A percentile compares a stretch with the other conserved stretches of the same genome.
Conservation (phyloP, 495 filamentous ascomycete genomes). For the Penicillium antarcticum region DNA sequence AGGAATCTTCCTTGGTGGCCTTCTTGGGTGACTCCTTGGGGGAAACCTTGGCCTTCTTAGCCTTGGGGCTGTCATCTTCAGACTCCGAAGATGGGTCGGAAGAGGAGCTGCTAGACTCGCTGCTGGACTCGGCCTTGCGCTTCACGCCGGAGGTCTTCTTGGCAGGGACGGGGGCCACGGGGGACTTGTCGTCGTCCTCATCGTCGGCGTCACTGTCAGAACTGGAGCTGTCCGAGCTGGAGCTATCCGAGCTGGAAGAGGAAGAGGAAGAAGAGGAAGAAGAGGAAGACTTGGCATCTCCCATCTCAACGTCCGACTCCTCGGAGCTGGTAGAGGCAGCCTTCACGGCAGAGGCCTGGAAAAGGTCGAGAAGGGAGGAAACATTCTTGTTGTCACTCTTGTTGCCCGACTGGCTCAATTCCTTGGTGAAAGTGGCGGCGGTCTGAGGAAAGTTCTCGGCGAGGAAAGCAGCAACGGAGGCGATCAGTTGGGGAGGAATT, state of each 20-base stretch:
- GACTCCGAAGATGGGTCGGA: constrained; percentile 23
- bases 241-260: constrained; percentile 46
- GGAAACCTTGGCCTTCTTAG: constrained; percentile 37
- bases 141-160: constrained; percentile 48
- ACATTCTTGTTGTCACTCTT: constrained; percentile 33
- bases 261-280: constrained; percentile 44
- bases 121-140: constrained; percentile 61
- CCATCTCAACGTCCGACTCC: constrained; percentile 58
- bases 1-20: constrained; percentile 9
- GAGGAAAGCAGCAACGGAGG: constrained; percentile 65
- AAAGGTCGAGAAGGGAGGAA: constrained; percentile 47
- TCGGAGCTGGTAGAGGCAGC: constrained; percentile 17
- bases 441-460: constrained; percentile 59
- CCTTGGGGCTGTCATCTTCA: constrained; percentile 36
- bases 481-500: constrained; percentile 55
- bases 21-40: constrained; percentile 7
- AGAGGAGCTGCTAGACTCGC: constrained; percentile 46
- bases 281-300: constrained; percentile 44
- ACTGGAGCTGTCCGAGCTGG: constrained; percentile 52
- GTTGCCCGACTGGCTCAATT: constrained; percentile 33
- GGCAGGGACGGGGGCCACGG: constrained; percentile 23
- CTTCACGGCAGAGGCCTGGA: constrained; percentile 40
- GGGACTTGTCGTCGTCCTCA: constrained; percentile 46
- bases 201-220: constrained; percentile 64
- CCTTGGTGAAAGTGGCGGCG: constrained; percentile 56